Conservation (phyloP, 2,329 filamentous ascomycete genomes). For the Bipolaris zeicola region DNA sequence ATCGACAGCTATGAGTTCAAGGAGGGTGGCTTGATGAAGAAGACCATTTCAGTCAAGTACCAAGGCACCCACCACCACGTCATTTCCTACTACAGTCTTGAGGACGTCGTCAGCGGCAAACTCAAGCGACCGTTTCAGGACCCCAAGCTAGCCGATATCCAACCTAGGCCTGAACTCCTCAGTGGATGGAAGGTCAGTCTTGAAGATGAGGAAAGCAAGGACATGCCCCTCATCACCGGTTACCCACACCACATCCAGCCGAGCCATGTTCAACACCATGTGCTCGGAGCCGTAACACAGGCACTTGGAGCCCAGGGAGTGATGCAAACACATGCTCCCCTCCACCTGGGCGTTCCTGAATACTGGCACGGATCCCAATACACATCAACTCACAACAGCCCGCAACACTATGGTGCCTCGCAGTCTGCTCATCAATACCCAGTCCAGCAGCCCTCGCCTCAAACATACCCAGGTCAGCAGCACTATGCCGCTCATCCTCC, state of each 20-base stretch:
- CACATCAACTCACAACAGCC: conserved; percentile 29
- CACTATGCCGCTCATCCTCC: conserved; percentile 31
- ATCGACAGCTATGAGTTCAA: conserved; percentile 93
- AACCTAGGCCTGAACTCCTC: conserved; percentile 42
- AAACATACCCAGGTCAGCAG: conserved; percentile 23
- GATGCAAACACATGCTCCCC: conserved; percentile 32
- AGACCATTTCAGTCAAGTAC: conserved; percentile 83
- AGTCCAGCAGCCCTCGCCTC: conserved; percentile 26
- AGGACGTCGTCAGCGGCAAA: conserved; percentile 66
- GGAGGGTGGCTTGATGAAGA: conserved; percentile 81
- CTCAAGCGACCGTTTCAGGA: conserved; percentile 46
- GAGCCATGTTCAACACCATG: conserved; percentile 37
- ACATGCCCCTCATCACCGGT: conserved; percentile 36
- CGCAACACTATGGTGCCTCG: conserved; percentile 34
- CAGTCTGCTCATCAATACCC: conserved; percentile 32
- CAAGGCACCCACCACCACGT: conserved; percentile 80
- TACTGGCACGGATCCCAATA: conserved; percentile 41
- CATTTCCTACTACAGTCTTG: conserved; percentile 85
- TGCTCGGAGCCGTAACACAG: conserved; percentile 29
- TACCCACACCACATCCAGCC: conserved; percentile 40
- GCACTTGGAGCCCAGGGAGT: conserved; percentile 30
- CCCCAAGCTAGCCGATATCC: conserved; percentile 40
- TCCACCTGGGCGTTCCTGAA: conserved; percentile 39
- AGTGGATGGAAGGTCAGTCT: conserved; percentile 47
- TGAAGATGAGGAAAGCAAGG: conserved; percentile 46